Percentiles rank a stretch among this genome's conserved stretches.
Conservation (phyloP, 495 filamentous ascomycete genomes). For the Penicillium samsonianum region DNA sequence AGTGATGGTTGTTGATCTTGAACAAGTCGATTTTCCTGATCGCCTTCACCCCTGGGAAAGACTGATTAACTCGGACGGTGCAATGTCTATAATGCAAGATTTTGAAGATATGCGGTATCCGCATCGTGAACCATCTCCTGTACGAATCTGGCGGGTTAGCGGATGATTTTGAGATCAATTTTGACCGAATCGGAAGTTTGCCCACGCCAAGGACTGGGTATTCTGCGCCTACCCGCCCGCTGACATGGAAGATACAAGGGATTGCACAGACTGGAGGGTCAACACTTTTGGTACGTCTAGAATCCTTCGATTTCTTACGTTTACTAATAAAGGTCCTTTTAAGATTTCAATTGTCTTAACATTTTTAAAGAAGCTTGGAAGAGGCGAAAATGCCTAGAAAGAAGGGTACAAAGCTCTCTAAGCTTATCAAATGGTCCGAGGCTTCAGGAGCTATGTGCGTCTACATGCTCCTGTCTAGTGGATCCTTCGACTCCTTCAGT, state of each 20-base stretch:
- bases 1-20: too few species aligned
- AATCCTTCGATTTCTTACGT: background rate
- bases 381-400: background rate
- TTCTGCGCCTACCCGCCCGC: background rate
- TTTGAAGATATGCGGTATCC: too few species aligned
- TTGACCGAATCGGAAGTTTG: slow-evolving; percentile 10
- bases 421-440: background rate
- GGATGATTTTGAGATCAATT: slow-evolving; percentile 4
- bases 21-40: too few species aligned
- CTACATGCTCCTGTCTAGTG: slow-evolving; percentile 22
- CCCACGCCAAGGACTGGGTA: slow-evolving; percentile 4
- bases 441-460: background rate
- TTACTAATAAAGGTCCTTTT: background rate
- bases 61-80: too few species aligned
- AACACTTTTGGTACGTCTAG: slow-evolving; percentile 8
- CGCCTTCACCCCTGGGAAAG: too few species aligned
- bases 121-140: too few species aligned
- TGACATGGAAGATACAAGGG: slow-evolving; percentile 8
- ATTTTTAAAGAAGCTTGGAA: too few species aligned
- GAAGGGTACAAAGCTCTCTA: background rate
- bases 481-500: slow-evolving; percentile 20
- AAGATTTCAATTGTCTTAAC: too few species aligned
- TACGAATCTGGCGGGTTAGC: too few species aligned
- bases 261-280: slow-evolving; percentile 2
- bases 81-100: too few species aligned